Conservation (phyloP, 2,329 filamentous ascomycete species). For the Fusarium sp. region DNA sequence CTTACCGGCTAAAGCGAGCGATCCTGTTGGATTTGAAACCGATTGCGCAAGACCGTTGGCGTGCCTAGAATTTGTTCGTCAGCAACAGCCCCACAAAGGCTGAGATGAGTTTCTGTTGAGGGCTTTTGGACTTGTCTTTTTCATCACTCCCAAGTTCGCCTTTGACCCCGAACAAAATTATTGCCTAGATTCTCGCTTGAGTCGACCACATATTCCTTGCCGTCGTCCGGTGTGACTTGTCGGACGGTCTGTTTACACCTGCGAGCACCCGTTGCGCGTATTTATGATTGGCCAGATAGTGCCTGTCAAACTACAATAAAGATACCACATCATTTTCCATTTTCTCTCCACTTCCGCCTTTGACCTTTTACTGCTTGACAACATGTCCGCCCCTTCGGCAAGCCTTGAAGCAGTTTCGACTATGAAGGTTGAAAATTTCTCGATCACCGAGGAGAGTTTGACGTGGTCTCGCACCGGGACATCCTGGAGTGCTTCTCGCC, state of each 20-base stretch:
- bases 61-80: conserved; percentile 32
- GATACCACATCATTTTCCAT: conserved; percentile 21
- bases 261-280: background rate
- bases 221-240: background rate
- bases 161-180: background rate
- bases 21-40: conserved; percentile 20
- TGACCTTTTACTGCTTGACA: background rate
- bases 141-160: conserved; percentile 15
- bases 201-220: background rate
- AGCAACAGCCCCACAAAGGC: conserved; percentile 43
- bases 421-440: conserved; percentile 38
- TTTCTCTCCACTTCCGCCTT: background rate
- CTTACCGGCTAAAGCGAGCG: conserved; percentile 16
- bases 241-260: conserved; percentile 2
- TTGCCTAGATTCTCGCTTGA: background rate
- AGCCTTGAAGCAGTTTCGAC: background rate
- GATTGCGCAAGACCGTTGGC: conserved; percentile 25
- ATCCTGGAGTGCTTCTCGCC: conserved; percentile 33
- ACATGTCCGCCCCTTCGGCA: conserved; percentile 26
- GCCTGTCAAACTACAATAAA: conserved; percentile 29
- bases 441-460: conserved; percentile 45
- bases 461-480: conserved; percentile 47
- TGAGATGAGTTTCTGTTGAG: conserved; percentile 19
- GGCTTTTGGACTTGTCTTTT: conserved; percentile 29
- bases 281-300: conserved; percentile 36